A percentile compares a stretch with the other conserved stretches of the same genome.
phyloP scores from a whole-genome alignment of 1,139 yeast species.

The Protomyces inundatus region DNA sequence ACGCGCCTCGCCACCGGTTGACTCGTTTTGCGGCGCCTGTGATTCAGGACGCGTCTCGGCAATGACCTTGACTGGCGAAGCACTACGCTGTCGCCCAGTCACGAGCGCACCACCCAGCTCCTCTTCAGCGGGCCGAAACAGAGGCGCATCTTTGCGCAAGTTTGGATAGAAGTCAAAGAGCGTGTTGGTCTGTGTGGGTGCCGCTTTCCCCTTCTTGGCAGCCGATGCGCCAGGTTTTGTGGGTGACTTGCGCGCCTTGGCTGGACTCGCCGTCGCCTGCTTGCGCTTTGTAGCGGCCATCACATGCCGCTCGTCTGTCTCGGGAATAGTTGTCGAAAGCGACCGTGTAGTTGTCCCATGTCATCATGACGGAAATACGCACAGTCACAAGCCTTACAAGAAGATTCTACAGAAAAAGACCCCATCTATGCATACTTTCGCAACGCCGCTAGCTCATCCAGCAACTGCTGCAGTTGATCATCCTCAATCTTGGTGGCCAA shows the following conservation, averaged over 20 bases:
- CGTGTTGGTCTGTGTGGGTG: slow-evolving; percentile 1
- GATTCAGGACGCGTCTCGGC: no score
- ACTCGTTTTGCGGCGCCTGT: not conserved
- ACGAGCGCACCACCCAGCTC: not conserved
- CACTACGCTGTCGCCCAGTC: not conserved
- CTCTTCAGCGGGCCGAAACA: slow-evolving; percentile 6
- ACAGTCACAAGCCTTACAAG: not conserved
- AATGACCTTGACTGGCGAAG: not conserved
- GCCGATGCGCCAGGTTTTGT: not conserved
- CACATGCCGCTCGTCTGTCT: no score
- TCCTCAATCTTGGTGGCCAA: slow-evolving; percentile 28
- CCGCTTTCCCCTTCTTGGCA: not conserved
- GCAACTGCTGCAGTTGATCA: slow-evolving; percentile 27
- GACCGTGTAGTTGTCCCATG: no score
- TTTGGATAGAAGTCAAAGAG: slow-evolving; percentile 23
- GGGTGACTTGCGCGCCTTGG: not conserved
- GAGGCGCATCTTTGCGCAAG: slow-evolving; percentile 20
- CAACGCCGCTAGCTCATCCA: slow-evolving; percentile 30
- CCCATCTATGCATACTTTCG: slow-evolving; percentile 7
- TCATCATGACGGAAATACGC: no score
- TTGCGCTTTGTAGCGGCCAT: not conserved
- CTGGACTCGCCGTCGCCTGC: not conserved
- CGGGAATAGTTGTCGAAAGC: no score
- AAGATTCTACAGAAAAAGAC: not conserved
- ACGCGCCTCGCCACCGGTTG: not conserved